Evolutionary conservation across 208 protist species (phyloP).

Genomic region (Perkinsela sp.): DNA sequence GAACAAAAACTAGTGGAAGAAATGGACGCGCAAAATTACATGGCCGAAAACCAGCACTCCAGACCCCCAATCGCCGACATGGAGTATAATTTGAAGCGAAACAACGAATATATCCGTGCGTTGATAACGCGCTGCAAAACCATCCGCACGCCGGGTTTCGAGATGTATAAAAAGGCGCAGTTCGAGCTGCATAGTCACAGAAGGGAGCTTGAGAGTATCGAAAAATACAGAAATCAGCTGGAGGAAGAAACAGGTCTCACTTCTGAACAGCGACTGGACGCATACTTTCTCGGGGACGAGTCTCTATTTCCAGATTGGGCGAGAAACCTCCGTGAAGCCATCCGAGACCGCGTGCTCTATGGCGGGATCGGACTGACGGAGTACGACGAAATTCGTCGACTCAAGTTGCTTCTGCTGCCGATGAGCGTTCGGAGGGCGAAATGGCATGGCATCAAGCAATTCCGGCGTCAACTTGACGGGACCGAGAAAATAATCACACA

Average conservation of each 20-base stretch:
- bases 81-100: not conserved
- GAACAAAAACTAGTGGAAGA: not conserved
- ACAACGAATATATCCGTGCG: not conserved
- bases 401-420: slow-evolving; percentile 28
- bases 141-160: not conserved
- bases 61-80: not conserved
- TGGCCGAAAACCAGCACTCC: not conserved
- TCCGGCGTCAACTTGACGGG: not conserved
- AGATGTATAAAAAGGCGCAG: not conserved
- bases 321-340: slow-evolving; percentile 30
- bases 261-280: slow-evolving; percentile 28
- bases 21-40: not conserved
- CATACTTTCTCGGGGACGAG: slow-evolving; percentile 56
- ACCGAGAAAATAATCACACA: not conserved
- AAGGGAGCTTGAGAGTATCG: slow-evolving; percentile 19
- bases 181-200: slow-evolving; percentile 12
- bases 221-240: slow-evolving; percentile 20
- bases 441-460: slow-evolving; percentile 31
- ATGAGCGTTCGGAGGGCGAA: slow-evolving; percentile 21
- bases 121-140: not conserved
- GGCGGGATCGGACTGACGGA: slow-evolving; percentile 50
- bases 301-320: slow-evolving; percentile 50
- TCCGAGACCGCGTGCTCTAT: slow-evolving; percentile 57
- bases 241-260: slow-evolving; percentile 41
- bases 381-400: slow-evolving; percentile 40